Base-by-base conservation (phyloP, 768 basidiomycete genomes). In the Rhizopogon rudus region DNA sequence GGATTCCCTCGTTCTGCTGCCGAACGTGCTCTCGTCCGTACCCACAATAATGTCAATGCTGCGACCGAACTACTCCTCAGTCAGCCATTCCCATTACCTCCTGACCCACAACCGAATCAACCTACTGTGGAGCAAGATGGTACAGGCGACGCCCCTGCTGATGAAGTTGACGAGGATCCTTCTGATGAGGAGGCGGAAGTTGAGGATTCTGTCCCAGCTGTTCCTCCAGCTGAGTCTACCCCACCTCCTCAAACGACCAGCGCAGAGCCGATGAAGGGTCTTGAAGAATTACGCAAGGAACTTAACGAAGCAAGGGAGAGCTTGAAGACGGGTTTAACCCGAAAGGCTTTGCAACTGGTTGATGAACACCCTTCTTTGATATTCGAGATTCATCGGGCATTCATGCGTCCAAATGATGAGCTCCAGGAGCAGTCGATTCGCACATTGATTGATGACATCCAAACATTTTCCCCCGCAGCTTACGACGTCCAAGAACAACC, bases 1-100 rank as follows among this genome's bases (percentile, higher is more conserved):
- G 97, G 97, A 44, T 99, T 98, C 76, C 84, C 88, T 37, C 84
- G 93, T n/a, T 80, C 83, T 41, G 91, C 91, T 12, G 92, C 87
- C 2, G 89, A 91, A 65, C 81, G 86, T 51, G 96, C 96, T 4
- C 75, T 99, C 40, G 70, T 79, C 17, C 89, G 95, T 10, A 85
- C 88, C 4, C 83, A 88, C 58, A 98, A 98, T 70, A 94, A 97
- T 64, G 77, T 97, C 63, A 85, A 79, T 43, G 84, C 88, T 5
- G 97, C 97, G 4, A 88, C 96, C 0, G 95, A 98, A 61, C 74
- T 90, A 3, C 78, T 99, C 1, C 75, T 99, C 13, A 79, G 82
- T 0, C 88, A 94, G 61, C 92, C 93, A 2, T 88, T 87, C 63
- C 83, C 87, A 3, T 77, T 91, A 41, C 82, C 83, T 31, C 82